Conservation (phyloP, 371 early-diverging fungal genomes). For the Mycotypha africana region DNA sequence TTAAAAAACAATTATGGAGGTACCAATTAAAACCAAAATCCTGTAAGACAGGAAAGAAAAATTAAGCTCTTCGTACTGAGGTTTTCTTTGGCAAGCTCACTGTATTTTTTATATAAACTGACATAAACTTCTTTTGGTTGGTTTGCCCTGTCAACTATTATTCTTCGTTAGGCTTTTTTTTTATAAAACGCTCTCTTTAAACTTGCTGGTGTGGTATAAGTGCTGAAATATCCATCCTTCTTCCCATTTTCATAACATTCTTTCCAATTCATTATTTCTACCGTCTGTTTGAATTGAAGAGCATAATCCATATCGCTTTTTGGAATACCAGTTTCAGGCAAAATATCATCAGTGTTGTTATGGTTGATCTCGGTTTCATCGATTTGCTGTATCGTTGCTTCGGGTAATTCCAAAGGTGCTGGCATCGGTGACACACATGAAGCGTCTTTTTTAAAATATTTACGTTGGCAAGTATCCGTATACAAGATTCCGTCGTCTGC, state of each 20-base stretch:
- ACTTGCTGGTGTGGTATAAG: conserved; percentile 3
- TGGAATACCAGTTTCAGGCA: conserved; percentile 2
- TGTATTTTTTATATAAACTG: conserved; percentile 3
- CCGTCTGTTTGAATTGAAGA: conserved; percentile 2
- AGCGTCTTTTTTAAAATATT: conserved; percentile 2
- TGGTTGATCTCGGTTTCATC: background rate
- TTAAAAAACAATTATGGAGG: too few species aligned
- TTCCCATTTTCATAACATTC: background rate
- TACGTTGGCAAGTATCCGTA: conserved; percentile 3
- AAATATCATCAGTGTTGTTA: conserved; percentile 4
- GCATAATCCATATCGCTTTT: conserved; percentile 6
- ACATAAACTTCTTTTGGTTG: conserved; percentile 3
- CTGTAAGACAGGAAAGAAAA: too few species aligned
- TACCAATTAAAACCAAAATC: too few species aligned
- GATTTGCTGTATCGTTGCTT: conserved; percentile 4
- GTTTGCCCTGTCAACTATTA: conserved; percentile 1
- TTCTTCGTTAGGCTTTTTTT: conserved; percentile 5
- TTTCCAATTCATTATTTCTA: conserved; percentile 1
- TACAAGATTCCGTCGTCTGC: conserved; percentile 3
- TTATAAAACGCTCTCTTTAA: conserved; percentile 7
- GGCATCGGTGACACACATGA: conserved; percentile 6
- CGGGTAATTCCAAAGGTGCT: conserved; percentile 2
- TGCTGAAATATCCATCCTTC: conserved; percentile 1
- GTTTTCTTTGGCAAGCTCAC: conserved; percentile 5
- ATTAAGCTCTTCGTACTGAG: conserved; percentile 4